These are phyloP conservation scores for Wallacemonas sp. DNA, from an alignment of 208 protist genomes.

Conservation along the genomic window DNA sequence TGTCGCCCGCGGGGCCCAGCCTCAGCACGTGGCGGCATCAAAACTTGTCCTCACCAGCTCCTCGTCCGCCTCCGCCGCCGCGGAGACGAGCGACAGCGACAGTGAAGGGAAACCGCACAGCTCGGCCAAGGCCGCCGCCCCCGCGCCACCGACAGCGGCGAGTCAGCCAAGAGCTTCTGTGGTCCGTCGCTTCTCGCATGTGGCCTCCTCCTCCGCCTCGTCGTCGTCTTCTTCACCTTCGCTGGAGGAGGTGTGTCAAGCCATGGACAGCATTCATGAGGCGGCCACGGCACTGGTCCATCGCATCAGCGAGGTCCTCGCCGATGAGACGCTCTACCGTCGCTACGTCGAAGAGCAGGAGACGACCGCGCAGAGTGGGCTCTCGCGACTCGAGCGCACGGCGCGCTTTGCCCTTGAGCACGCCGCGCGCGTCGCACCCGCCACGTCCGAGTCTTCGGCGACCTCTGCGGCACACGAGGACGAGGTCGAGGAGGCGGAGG, in stretches of 20 bases:
- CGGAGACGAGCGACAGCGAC: background rate
- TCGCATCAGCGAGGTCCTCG: conserved; percentile 14
- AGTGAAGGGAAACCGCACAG: background rate
- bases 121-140: background rate
- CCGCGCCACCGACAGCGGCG: background rate
- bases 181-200: conserved; percentile 7
- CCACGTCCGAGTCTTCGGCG: no score
- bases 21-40: conserved; percentile 4
- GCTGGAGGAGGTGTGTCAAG: background rate
- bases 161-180: background rate
- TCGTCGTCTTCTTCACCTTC: conserved; percentile 1
- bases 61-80: background rate
- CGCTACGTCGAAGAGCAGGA: conserved; percentile 21
- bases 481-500: background rate
- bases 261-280: conserved; percentile 4
- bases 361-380: background rate
- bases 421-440: background rate
- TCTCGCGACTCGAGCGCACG: conserved; percentile 3
- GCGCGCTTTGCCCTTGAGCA: background rate
- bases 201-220: conserved; percentile 5
- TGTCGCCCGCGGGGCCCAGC: background rate
- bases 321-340: conserved; percentile 19
- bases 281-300: background rate
- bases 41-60: conserved; percentile 3
- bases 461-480: background rate